Percentiles rank a stretch among this genome's conserved stretches.
phyloP scores from a whole-genome alignment of 768 basidiomycete genomes.

The Boletus reticuloceps region DNA sequence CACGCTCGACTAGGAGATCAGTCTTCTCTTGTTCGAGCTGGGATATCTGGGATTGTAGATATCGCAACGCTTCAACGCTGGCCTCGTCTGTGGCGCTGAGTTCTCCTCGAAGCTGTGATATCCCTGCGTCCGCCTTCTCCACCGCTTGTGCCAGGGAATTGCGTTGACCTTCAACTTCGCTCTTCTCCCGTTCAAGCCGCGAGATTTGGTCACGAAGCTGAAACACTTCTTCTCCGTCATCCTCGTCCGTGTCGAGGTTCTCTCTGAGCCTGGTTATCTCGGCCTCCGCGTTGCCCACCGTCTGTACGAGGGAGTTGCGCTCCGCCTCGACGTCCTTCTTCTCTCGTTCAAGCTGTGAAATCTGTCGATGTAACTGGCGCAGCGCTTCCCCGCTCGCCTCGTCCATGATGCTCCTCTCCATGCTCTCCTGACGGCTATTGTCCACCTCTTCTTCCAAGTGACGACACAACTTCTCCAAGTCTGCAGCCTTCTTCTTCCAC shows the following conservation, averaged over 20 bases:
- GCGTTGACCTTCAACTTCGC: conserved; percentile 46
- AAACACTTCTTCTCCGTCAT: conserved; percentile 69
- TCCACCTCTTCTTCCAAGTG: conserved; percentile 87
- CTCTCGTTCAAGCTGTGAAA: conserved; percentile 72
- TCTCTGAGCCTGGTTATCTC: conserved; percentile 64
- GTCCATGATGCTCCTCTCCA: conserved; percentile 82
- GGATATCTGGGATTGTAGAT: conserved; percentile 73
- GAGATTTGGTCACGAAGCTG: conserved; percentile 75
- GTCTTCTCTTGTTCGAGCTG: conserved; percentile 61
- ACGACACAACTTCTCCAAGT: conserved; percentile 66
- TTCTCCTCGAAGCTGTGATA: neutral
- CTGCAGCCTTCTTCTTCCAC: conserved; percentile 78
- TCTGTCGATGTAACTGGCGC: conserved; percentile 75
- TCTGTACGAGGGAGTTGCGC: conserved; percentile 36
- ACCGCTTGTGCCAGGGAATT: conserved; percentile 29
- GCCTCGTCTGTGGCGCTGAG: conserved; percentile 48
- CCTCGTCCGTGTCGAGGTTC: conserved; percentile 66
- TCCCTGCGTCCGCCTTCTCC: neutral
- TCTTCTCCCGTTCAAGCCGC: conserved; percentile 63
- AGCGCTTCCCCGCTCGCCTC: conserved; percentile 78
- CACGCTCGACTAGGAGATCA: conserved; percentile 35
- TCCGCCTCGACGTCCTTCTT: conserved; percentile 48
- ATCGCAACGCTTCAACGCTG: conserved; percentile 68
- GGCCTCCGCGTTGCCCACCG: conserved; percentile 47
- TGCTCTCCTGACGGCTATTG: conserved; percentile 72